Evolutionary conservation across 441 rosid genomes (phyloP).

Genomic region (Aleurites moluccanus): DNA sequence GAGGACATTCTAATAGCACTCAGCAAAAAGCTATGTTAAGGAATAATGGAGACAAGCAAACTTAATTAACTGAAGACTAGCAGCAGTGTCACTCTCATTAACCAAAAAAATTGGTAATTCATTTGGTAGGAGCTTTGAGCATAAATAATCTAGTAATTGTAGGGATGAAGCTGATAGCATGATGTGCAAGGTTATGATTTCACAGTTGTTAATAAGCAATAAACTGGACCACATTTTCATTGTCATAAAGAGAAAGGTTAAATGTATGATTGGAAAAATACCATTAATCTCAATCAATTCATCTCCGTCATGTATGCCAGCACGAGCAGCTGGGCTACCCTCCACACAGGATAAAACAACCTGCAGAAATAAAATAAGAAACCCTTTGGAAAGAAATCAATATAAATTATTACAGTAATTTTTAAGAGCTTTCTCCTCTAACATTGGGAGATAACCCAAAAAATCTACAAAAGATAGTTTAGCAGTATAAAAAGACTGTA

Average conservation of each 20-base stretch:
- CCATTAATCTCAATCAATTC: slow-evolving; percentile 93
- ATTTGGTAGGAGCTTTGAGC: not conserved
- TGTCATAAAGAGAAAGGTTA: slow-evolving; percentile 9
- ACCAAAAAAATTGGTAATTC: not conserved
- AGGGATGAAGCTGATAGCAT: not conserved
- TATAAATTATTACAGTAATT: not conserved
- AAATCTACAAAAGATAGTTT: not conserved
- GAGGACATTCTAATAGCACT: not conserved
- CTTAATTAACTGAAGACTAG: not conserved
- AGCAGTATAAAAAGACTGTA: not conserved
- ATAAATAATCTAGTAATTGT: not conserved
- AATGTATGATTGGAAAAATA: slow-evolving; percentile 27
- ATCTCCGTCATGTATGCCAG: slow-evolving; percentile 81
- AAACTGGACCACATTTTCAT: not conserved
- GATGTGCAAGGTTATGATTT: not conserved
- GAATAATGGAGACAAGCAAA: not conserved
- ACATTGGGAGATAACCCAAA: not conserved
- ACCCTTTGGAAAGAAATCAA: not conserved
- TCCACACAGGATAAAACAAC: slow-evolving; percentile 80
- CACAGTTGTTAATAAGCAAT: not conserved
- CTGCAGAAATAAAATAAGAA: slow-evolving; percentile 36
- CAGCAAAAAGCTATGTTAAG: not conserved
- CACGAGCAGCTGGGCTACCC: slow-evolving; percentile 87
- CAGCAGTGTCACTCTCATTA: not conserved
- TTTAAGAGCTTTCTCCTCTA: not conserved